A percentile compares a stretch with the other conserved stretches of the same genome.
These are phyloP conservation scores for Rhytidiadelphus loreus DNA, from an alignment of 225 moss, liverwort and hornwort genomes.

Conservation along the genomic window DNA sequence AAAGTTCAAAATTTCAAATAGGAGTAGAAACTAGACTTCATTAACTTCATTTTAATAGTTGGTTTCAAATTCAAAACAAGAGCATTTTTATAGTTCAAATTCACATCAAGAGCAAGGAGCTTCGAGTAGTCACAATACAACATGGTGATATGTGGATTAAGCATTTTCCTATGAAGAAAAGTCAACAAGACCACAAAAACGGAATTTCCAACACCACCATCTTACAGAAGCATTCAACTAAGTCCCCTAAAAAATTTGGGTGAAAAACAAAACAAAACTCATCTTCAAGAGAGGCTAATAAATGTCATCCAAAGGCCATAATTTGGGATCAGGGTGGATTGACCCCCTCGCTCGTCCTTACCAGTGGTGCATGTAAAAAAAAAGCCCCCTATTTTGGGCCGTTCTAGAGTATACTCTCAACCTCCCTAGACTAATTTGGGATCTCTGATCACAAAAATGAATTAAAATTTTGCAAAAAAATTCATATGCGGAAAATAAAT, in stretches of 20 bases:
- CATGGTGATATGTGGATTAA: fast-evolving
- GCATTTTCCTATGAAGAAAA: neutral
- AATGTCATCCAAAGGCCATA: neutral
- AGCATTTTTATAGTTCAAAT: neutral
- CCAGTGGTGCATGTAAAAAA: no score
- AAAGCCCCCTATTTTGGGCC: no score
- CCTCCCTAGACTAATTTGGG: no score
- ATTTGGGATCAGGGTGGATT: no score
- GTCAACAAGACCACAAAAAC: neutral
- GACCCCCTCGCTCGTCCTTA: no score
- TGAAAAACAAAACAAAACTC: neutral
- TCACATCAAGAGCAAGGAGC: fast-evolving
- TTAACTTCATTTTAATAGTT: neutral
- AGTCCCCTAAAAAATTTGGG: neutral
- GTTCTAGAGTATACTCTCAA: no score
- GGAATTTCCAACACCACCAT: no score
- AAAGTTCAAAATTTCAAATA: neutral
- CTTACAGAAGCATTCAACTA: neutral
- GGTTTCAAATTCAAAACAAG: no score
- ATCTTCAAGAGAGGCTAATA: neutral
- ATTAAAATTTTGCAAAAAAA: no score
- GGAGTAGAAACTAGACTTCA: neutral
- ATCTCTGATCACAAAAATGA: no score
- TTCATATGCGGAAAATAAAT: no score
- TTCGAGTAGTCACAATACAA: neutral